Conservation (phyloP, 1,284 basidiomycete species). For the Ustilago trichophora region DNA sequence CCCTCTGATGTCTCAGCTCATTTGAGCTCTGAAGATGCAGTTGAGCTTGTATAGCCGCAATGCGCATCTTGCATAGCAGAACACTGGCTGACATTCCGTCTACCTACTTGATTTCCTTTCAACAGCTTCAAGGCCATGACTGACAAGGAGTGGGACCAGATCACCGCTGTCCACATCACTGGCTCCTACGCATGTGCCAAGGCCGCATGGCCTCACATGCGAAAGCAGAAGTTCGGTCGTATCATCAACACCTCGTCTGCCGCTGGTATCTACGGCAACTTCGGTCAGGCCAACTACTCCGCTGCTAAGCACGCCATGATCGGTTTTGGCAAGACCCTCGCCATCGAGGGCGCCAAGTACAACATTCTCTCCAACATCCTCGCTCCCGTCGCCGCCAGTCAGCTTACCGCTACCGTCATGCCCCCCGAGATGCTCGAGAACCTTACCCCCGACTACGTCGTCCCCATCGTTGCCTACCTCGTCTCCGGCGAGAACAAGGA, state of each 20-base stretch:
- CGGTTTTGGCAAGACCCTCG: slow-evolving; percentile 86
- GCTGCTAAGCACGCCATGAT: slow-evolving; percentile 69
- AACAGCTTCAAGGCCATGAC: slow-evolving; percentile 68
- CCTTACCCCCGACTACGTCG: slow-evolving; percentile 91
- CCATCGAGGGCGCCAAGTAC: slow-evolving; percentile 85
- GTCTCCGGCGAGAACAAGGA: slow-evolving; percentile 68
- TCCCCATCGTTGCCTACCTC: slow-evolving; percentile 74
- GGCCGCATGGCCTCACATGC: slow-evolving; percentile 95
- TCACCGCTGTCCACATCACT: slow-evolving; percentile 90
- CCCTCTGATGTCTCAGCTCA: too few species aligned
- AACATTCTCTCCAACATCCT: slow-evolving; percentile 87
- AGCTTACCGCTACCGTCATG: slow-evolving; percentile 94
- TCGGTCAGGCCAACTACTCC: slow-evolving; percentile 88
- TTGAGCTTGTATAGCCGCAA: too few species aligned
- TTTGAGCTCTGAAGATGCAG: too few species aligned
- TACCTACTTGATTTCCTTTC: too few species aligned
- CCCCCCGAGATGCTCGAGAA: slow-evolving; percentile 95
- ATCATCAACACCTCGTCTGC: slow-evolving; percentile 67
- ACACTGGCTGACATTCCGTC: too few species aligned
- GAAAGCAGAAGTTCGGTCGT: slow-evolving; percentile 76
- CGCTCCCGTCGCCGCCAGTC: slow-evolving; percentile 91
- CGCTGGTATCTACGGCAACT: slow-evolving; percentile 77
- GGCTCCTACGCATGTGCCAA: slow-evolving; percentile 94
- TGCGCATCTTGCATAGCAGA: too few species aligned
- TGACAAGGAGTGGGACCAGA: slow-evolving; percentile 68